Evolutionary conservation across 768 basidiomycete genomes (phyloP).

Genomic region (Lentinus brumalis): DNA sequence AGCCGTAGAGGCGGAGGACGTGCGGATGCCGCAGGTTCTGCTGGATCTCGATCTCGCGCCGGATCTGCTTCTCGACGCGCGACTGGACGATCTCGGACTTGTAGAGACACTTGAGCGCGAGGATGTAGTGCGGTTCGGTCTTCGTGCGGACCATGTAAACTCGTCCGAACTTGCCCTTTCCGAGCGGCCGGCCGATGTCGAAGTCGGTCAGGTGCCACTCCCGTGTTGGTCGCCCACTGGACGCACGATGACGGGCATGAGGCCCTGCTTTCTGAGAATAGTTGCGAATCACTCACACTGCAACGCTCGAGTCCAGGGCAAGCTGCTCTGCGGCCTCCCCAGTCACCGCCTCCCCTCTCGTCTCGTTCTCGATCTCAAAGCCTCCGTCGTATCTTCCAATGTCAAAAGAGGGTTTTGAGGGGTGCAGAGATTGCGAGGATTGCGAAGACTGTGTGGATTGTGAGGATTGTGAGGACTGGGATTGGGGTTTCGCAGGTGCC

Average conservation of each 20-base stretch:
- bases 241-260: slow-evolving; percentile 14
- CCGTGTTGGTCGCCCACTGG: slow-evolving; percentile 69
- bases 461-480: slow-evolving; percentile 8
- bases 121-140: slow-evolving; percentile 82
- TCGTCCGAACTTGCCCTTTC: slow-evolving; percentile 99
- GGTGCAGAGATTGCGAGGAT: slow-evolving; percentile 14
- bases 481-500: slow-evolving; percentile 21
- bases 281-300: slow-evolving; percentile 46
- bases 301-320: slow-evolving; percentile 82
- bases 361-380: slow-evolving; percentile 86
- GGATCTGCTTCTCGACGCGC: slow-evolving; percentile 94
- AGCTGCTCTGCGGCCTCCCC: slow-evolving; percentile 81
- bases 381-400: slow-evolving; percentile 97
- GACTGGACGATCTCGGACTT: slow-evolving; percentile 93
- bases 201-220: slow-evolving; percentile 87
- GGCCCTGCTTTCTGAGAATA: not conserved
- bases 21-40: slow-evolving; percentile 95
- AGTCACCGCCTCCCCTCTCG: slow-evolving; percentile 68
- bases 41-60: slow-evolving; percentile 98
- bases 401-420: slow-evolving; percentile 46
- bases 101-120: slow-evolving; percentile 95
- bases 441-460: slow-evolving; percentile 5
- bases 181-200: slow-evolving; percentile 93
- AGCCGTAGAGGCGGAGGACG: slow-evolving; percentile 91
- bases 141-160: slow-evolving; percentile 99